phyloP scores from a whole-genome alignment of 1,284 basidiomycete species.

The Dichomitus squalens region DNA sequence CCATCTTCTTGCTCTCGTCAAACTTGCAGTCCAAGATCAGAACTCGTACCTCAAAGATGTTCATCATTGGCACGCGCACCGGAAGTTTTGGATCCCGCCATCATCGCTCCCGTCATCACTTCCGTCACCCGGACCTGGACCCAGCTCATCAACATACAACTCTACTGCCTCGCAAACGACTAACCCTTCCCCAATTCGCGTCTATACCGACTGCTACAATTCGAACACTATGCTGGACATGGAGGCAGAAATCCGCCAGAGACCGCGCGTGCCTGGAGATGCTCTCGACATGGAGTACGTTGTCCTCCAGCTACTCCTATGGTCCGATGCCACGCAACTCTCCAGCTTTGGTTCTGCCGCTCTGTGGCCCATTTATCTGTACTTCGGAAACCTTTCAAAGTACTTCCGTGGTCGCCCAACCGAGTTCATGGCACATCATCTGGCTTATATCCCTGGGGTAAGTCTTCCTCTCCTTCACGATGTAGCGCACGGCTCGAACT shows the following conservation, averaged over 20 bases:
- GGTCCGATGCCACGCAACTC: slow-evolving; percentile 23
- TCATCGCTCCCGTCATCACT: not conserved
- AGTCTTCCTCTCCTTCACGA: too few relatives aligned
- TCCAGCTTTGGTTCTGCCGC: slow-evolving; percentile 20
- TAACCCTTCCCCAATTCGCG: not conserved
- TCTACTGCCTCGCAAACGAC: too few relatives aligned
- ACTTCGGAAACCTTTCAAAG: slow-evolving; percentile 27
- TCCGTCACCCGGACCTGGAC: not conserved
- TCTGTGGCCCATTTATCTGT: slow-evolving; percentile 5
- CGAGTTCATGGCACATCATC: slow-evolving; percentile 16
- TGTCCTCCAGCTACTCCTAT: slow-evolving; percentile 16
- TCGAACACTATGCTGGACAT: not conserved
- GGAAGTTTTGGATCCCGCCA: not conserved
- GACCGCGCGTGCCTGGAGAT: not conserved
- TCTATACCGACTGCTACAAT: not conserved
- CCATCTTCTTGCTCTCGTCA: not conserved
- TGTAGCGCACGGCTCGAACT: too few relatives aligned
- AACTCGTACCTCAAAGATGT: not conserved
- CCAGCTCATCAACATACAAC: not conserved
- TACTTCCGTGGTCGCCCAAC: slow-evolving; percentile 23
- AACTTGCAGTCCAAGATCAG: not conserved
- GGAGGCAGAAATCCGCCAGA: not conserved
- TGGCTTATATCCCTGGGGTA: slow-evolving; percentile 37
- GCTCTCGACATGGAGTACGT: slow-evolving; percentile 19
- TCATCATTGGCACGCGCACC: not conserved